These are phyloP conservation scores for Saccharomycopsis hybrid DNA, from an alignment of 1,139 yeast species.

Conservation along the genomic window DNA sequence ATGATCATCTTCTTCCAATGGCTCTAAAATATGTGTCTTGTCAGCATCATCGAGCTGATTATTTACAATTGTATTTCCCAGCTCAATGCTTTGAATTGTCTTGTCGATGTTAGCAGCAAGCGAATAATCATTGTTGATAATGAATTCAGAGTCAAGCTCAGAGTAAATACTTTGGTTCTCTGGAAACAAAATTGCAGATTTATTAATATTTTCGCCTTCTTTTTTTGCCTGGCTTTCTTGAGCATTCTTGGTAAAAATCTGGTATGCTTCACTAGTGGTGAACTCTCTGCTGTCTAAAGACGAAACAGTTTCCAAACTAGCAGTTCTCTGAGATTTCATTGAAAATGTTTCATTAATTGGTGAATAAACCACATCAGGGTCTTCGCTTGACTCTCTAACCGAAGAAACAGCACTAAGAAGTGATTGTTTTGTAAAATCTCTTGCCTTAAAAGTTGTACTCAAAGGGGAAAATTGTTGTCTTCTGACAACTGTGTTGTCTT, in stretches of 20 bases:
- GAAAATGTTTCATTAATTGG: slow-evolving; percentile 20
- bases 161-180: slow-evolving; percentile 6
- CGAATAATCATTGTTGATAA: slow-evolving; percentile 17
- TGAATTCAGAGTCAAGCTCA: slow-evolving; percentile 13
- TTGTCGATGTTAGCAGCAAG: slow-evolving; percentile 7
- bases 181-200: background rate
- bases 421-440: too few relatives aligned
- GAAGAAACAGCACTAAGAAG: background rate
- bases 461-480: background rate
- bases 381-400: background rate
- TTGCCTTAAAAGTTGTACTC: background rate
- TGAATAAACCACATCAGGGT: slow-evolving; percentile 12
- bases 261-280: slow-evolving; percentile 2
- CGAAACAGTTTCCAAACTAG: slow-evolving; percentile 15
- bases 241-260: slow-evolving; percentile 1
- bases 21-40: background rate
- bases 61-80: background rate
- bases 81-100: slow-evolving; percentile 5
- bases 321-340: slow-evolving; percentile 3
- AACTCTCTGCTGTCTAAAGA: slow-evolving; percentile 10
- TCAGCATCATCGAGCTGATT: background rate
- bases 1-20: background rate
- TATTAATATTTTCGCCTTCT: background rate
- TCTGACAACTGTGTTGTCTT: slow-evolving; percentile 2
- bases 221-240: background rate